Evolutionary conservation across 2,329 filamentous ascomycete genomes (phyloP).

Genomic region (Biscogniauxia sp.): DNA sequence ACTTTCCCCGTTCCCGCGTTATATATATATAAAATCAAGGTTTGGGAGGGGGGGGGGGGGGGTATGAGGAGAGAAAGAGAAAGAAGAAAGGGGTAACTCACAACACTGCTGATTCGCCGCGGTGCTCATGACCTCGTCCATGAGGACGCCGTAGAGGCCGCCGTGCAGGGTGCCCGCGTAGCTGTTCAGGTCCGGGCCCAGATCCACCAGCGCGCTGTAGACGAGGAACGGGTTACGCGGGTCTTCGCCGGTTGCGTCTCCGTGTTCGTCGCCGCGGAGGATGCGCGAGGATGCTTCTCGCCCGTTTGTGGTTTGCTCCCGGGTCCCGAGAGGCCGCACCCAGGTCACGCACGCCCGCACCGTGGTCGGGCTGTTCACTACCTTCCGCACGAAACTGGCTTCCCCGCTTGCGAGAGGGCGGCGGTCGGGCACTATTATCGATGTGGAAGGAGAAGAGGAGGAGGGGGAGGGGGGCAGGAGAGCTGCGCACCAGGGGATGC

Average conservation of each 20-base stretch:
- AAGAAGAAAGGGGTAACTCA: constrained; percentile 12
- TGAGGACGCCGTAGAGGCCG: constrained; percentile 26
- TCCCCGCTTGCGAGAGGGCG: constrained; percentile 25
- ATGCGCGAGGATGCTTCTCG: too few relatives aligned
- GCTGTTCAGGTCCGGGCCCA: constrained; percentile 24
- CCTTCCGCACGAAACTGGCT: constrained; percentile 26
- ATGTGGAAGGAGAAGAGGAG: too few relatives aligned
- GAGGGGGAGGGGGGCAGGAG: constrained; percentile 22
- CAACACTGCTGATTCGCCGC: constrained; percentile 26
- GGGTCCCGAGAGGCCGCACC: constrained; percentile 4
- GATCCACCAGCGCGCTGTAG: constrained; percentile 25
- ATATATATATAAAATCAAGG: too few relatives aligned
- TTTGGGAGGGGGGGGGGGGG: too few relatives aligned
- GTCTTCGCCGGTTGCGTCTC: constrained; percentile 18
- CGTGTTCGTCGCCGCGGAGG: constrained; percentile 3
- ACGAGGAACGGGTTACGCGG: constrained; percentile 28
- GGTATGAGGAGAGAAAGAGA: not conserved
- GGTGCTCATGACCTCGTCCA: constrained; percentile 34
- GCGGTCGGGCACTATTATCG: constrained; percentile 29
- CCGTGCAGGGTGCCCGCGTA: constrained; percentile 29
- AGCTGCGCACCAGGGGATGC: constrained; percentile 29
- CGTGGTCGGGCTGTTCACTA: constrained; percentile 25
- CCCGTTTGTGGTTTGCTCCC: too few relatives aligned
- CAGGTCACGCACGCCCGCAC: constrained; percentile 27
- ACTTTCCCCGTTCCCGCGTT: too few relatives aligned